These are phyloP conservation scores for Aspergillus pseudoviridinutans DNA, from an alignment of 2,329 filamentous ascomycete species.

Conservation along the genomic window DNA sequence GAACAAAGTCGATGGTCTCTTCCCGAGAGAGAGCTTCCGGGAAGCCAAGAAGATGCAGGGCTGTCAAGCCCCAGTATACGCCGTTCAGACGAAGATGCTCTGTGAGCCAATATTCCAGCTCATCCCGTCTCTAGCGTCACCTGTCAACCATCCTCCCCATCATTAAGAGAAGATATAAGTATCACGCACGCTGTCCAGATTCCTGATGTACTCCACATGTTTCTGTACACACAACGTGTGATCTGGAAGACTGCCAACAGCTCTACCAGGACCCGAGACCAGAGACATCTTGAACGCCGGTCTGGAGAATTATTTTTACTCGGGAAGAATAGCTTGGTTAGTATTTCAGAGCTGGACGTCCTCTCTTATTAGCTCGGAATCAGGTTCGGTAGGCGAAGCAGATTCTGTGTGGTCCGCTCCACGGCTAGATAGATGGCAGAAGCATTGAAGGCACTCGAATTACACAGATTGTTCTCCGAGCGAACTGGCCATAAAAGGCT, in stretches of 20 bases:
- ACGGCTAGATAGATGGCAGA: background rate
- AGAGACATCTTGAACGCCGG: slow-evolving; percentile 50
- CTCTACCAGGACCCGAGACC: slow-evolving; percentile 57
- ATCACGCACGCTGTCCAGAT: slow-evolving; percentile 72
- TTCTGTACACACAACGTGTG: slow-evolving; percentile 55
- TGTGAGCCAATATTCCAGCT: slow-evolving; percentile 96
- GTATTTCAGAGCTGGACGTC: background rate
- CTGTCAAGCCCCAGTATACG: slow-evolving; percentile 91
- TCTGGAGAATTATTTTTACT: background rate
- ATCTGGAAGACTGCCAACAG: slow-evolving; percentile 42
- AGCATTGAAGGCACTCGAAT: background rate
- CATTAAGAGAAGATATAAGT: slow-evolving; percentile 19
- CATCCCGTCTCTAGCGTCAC: slow-evolving; percentile 70
- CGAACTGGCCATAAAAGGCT: background rate
- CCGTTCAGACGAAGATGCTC: slow-evolving; percentile 94
- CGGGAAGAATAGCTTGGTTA: background rate
- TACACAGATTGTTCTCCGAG: background rate
- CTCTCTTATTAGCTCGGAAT: background rate
- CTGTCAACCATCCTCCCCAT: slow-evolving; percentile 25
- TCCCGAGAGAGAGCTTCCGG: slow-evolving; percentile 77
- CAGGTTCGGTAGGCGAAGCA: background rate
- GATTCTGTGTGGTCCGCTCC: background rate
- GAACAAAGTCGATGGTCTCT: slow-evolving; percentile 84
- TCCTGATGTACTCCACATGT: slow-evolving; percentile 91
- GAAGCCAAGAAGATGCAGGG: slow-evolving; percentile 76